Evolutionary conservation across 495 filamentous ascomycete species (phyloP).

Genomic region (Aspergillus bridgeri): DNA sequence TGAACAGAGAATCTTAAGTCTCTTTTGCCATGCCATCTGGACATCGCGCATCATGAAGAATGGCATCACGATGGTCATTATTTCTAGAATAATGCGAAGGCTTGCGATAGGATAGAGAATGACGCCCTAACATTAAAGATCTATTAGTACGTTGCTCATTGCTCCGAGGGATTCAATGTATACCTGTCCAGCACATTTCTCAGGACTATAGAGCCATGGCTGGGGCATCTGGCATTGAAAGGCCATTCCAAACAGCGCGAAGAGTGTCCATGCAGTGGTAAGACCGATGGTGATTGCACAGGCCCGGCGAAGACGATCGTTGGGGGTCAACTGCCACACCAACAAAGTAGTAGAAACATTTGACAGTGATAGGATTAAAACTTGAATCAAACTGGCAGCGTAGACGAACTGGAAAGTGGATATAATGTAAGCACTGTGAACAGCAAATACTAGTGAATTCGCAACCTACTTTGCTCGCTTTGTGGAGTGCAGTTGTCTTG

Average conservation of each 20-base stretch:
- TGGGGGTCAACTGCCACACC: slow-evolving; percentile 25
- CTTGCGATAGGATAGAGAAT: slow-evolving; percentile 23
- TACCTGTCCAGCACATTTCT: slow-evolving; percentile 23
- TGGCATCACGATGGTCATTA: slow-evolving; percentile 16
- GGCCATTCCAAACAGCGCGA: slow-evolving; percentile 20
- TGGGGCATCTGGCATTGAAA: slow-evolving; percentile 26
- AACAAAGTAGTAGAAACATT: slow-evolving; percentile 26
- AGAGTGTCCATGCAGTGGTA: slow-evolving; percentile 17
- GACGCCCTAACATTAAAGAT: slow-evolving; percentile 4
- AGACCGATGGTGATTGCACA: slow-evolving; percentile 17
- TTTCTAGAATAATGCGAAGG: slow-evolving; percentile 25
- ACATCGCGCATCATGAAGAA: slow-evolving; percentile 29
- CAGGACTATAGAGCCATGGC: slow-evolving; percentile 24
- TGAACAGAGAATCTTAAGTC: slow-evolving; percentile 23
- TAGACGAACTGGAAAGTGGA: slow-evolving; percentile 18
- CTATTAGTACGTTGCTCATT: background rate
- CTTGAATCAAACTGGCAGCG: slow-evolving; percentile 25
- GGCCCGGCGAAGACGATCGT: slow-evolving; percentile 14
- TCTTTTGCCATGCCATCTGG: slow-evolving; percentile 18
- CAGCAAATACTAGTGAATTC: background rate
- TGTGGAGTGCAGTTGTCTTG: slow-evolving; percentile 13
- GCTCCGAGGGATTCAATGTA: background rate
- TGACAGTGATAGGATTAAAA: slow-evolving; percentile 24
- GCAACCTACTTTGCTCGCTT: slow-evolving; percentile 19
- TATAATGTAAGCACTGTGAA: background rate